phyloP scores from a whole-genome alignment of 2,329 filamentous ascomycete genomes.

The Ophiostoma quercus region DNA sequence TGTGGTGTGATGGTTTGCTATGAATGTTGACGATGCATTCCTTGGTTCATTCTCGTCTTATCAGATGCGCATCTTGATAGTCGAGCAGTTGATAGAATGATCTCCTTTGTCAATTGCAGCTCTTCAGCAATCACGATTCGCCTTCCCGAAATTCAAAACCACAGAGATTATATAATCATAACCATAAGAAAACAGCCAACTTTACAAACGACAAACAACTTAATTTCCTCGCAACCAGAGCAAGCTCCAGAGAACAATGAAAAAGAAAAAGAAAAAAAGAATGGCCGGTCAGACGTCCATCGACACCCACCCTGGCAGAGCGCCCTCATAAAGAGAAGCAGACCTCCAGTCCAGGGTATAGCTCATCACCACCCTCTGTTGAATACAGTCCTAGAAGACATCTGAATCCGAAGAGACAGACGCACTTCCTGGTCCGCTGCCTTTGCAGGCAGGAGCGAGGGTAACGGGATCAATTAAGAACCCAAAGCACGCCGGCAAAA shows the following conservation, averaged over 20 bases:
- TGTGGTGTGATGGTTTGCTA: background rate
- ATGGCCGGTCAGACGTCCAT: conserved; percentile 84
- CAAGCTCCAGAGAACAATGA: conserved; percentile 35
- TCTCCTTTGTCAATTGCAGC: too few relatives aligned
- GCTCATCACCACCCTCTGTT: conserved; percentile 89
- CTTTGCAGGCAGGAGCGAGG: conserved; percentile 57
- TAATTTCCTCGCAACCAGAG: conserved; percentile 2
- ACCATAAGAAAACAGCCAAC: too few relatives aligned
- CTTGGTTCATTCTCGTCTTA: background rate
- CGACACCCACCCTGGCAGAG: conserved; percentile 71
- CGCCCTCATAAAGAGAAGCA: conserved; percentile 63
- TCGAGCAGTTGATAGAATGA: too few relatives aligned
- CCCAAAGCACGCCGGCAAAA: conserved; percentile 17
- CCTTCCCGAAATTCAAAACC: too few relatives aligned
- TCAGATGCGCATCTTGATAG: background rate
- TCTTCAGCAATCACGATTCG: too few relatives aligned
- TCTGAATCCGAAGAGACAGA: conserved; percentile 13
- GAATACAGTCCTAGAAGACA: conserved; percentile 50
- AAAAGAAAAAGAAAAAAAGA: conserved; percentile 40
- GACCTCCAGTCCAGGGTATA: conserved; percentile 66
- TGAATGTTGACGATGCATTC: background rate
- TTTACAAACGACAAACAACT: too few relatives aligned
- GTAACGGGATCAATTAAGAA: conserved; percentile 46
- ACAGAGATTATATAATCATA: too few relatives aligned
- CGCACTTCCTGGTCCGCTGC: conserved; percentile 43